Evolutionary conservation across 805 yeast genomes (phyloP).

Genomic region (Scheffersomyces lignosus): DNA sequence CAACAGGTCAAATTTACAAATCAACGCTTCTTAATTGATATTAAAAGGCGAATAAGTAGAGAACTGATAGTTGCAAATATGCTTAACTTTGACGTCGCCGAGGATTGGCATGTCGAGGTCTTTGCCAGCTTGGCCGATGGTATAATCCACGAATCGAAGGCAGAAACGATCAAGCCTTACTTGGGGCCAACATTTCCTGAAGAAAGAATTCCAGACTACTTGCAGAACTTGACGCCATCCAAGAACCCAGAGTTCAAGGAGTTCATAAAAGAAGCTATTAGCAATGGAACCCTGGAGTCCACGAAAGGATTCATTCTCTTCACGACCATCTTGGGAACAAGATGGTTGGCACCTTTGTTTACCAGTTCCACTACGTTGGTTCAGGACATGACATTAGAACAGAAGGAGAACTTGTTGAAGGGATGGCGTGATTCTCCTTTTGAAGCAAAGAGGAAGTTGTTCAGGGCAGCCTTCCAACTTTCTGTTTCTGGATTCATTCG

Average conservation of each 20-base stretch:
- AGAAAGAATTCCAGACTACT: conserved; percentile 30
- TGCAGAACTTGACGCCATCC: conserved; percentile 26
- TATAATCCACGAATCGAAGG: conserved; percentile 31
- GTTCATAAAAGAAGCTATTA: conserved; percentile 12
- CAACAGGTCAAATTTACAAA: too few relatives aligned
- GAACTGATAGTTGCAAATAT: too few relatives aligned
- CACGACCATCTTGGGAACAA: conserved; percentile 27
- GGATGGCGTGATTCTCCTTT: conserved; percentile 46
- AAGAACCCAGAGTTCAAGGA: conserved; percentile 26
- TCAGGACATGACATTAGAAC: conserved; percentile 33
- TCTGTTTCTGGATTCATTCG: conserved; percentile 24
- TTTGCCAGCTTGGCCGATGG: conserved; percentile 35
- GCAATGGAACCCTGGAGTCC: conserved; percentile 14
- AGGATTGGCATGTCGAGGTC: conserved; percentile 25
- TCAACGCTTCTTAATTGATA: too few relatives aligned
- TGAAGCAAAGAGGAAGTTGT: conserved; percentile 33
- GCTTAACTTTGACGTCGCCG: neutral
- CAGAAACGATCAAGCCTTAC: conserved; percentile 25
- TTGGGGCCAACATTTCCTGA: conserved; percentile 25
- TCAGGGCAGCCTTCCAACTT: conserved; percentile 26
- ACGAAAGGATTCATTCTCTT: conserved; percentile 22
- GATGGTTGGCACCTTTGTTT: conserved; percentile 29
- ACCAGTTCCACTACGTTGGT: conserved; percentile 33
- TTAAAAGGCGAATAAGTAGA: too few relatives aligned
- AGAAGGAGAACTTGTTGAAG: conserved; percentile 31